Conservation (phyloP, 208 protist species). For the Leishmania amazonensis region DNA sequence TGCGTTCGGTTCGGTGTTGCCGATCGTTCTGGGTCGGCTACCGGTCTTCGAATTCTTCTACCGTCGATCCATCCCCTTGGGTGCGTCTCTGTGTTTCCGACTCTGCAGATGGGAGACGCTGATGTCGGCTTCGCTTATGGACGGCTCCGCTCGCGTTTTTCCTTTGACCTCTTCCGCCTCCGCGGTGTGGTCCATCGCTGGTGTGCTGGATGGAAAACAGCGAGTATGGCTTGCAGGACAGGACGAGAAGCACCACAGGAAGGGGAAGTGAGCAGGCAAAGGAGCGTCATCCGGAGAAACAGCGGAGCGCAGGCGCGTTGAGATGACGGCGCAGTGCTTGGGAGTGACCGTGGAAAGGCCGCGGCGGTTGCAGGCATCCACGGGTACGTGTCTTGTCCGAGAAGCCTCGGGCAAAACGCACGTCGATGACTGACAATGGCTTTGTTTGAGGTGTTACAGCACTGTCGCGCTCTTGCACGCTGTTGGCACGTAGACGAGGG, state of each 20-base stretch:
- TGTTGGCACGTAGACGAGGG: not conserved
- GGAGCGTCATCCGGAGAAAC: not conserved
- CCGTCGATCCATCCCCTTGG: constrained; percentile 1
- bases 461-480: not conserved
- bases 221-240: not conserved
- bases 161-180: constrained; percentile 10
- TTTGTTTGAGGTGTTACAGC: not conserved
- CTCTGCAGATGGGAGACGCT: not conserved
- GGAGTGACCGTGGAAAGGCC: not conserved
- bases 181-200: not conserved
- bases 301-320: not conserved
- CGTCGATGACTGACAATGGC: not conserved
- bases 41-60: not conserved
- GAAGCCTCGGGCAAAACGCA: not conserved
- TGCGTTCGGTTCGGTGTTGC: not conserved
- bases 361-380: not conserved
- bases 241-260: not conserved
- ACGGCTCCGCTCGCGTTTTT: constrained; percentile 1
- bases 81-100: constrained; percentile 2
- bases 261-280: not conserved
- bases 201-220: not conserved
- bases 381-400: not conserved
- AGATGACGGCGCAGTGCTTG: not conserved
- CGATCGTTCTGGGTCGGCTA: not conserved
- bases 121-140: not conserved